Evolutionary conservation across 768 basidiomycete species (phyloP).

Genomic region (Udeniomyces megalosporus): DNA sequence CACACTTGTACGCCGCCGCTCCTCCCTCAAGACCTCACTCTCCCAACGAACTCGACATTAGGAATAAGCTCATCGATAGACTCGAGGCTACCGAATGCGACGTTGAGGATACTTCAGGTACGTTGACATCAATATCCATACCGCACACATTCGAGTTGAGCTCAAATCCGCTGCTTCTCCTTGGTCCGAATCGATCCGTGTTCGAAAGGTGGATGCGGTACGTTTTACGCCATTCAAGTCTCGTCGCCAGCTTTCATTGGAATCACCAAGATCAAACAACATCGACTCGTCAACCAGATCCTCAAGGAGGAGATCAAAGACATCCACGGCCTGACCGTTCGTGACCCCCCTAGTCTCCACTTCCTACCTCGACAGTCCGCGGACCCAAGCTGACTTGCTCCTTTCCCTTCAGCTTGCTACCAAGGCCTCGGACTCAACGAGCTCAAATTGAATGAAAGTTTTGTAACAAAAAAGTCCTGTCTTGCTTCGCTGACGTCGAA

Average conservation of each 20-base stretch:
- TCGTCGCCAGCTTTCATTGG: constrained; percentile 73
- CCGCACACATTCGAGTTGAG: background rate
- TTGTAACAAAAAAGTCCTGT: no score
- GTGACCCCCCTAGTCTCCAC: no score
- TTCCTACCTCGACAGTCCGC: no score
- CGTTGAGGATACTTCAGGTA: constrained; percentile 92
- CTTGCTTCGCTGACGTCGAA: no score
- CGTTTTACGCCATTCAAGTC: constrained; percentile 85
- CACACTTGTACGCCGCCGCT: background rate
- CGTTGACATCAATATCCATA: constrained; percentile 19
- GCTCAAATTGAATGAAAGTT: no score
- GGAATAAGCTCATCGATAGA: constrained; percentile 50
- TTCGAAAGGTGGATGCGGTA: constrained; percentile 92
- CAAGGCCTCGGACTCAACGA: no score
- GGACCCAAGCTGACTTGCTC: no score
- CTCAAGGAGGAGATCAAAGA: constrained; percentile 76
- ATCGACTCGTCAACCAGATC: constrained; percentile 67
- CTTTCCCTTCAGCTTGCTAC: no score
- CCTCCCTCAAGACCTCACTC: constrained; percentile 8
- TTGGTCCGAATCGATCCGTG: background rate
- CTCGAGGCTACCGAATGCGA: constrained; percentile 67
- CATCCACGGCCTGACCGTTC: constrained; percentile 86
- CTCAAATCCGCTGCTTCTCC: background rate
- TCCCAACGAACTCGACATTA: constrained; percentile 34
- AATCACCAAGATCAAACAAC: constrained; percentile 77